Base-by-base conservation (phyloP, 2,329 filamentous ascomycete species). In the Diplodia seriata region DNA sequence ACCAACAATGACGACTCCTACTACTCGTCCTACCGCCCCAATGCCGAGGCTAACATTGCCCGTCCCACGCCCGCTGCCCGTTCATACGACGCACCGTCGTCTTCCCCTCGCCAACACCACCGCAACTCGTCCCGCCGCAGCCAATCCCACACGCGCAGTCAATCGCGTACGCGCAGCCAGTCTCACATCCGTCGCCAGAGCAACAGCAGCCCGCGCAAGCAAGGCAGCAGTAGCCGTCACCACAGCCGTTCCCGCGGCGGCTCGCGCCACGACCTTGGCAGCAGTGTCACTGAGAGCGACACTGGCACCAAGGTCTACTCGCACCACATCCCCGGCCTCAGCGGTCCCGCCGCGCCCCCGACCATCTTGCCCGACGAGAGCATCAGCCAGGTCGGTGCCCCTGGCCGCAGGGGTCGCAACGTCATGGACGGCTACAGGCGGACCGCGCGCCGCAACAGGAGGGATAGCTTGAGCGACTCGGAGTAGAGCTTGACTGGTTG, bases 251-350 rank as follows among this genome's bases (percentile, higher is more conserved):
- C 57, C 40, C 50, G 56, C 15, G 7, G 26, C 47, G 40, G 78
- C 66, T 77, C 77, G 70, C 78, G 77, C 74, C 77, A 74, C 6
- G 79, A 83, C 29, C 76, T 80, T 2, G 76, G 75, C 51, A 33
- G 54, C 54, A 36, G 31, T 18, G 29, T 26, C 29, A 12, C 53
- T 6, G 59, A 63, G 4, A 76, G 76, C 23, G 79, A 79, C 5
- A 79, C 79, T 0, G 84, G 85, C 11, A 86, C 84, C 14, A 86
- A 85, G 75, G 81, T 80, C 57, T 88, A 88, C 72, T 83, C 84
- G 31, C 85, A 86, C 76, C 82, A 85, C 9, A 85, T 88, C 59
- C 85, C 86, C 0, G 85, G 84, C 0, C 71, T 87, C 72, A 85
- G 80, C 36, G 33, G 33, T 36, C 50, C 47, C 15, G 47, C 55